Percentiles rank a stretch among this genome's conserved stretches.
Evolutionary conservation across 352 stramenopile species (phyloP).

Genomic region (Pythium dissimile): DNA sequence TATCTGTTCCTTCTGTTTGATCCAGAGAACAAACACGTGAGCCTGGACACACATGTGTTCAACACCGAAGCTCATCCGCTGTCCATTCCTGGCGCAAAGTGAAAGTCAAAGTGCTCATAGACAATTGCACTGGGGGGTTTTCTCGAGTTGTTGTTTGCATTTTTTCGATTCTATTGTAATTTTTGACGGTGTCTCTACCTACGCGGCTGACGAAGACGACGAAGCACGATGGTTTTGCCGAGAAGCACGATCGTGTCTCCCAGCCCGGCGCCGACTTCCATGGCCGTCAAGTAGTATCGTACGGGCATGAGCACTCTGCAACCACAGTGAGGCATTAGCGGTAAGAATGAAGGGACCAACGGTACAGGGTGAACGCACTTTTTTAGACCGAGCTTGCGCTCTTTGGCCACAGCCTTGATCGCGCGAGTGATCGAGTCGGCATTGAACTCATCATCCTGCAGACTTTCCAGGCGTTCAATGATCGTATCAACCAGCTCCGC

Average conservation of each 20-base stretch:
- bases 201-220: conserved; percentile 19
- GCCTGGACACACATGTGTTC: conserved; percentile 93
- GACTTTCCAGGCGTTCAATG: conserved; percentile 31
- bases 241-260: conserved; percentile 82
- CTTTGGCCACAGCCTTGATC: conserved; percentile 77
- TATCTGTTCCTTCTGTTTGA: conserved; percentile 95
- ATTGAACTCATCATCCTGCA: conserved; percentile 67
- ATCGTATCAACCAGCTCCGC: conserved; percentile 56
- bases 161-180: conserved; percentile 1
- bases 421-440: conserved; percentile 67
- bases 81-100: conserved; percentile 17
- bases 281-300: conserved; percentile 82
- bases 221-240: conserved; percentile 53
- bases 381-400: conserved; percentile 73
- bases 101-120: neutral
- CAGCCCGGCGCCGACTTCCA: conserved; percentile 80
- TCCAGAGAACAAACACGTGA: conserved; percentile 60
- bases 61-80: conserved; percentile 96
- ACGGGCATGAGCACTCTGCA: conserved; percentile 84
- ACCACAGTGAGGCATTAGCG: neutral
- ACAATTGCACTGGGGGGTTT: too few species aligned
- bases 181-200: neutral
- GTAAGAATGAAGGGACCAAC: neutral
- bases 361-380: conserved; percentile 51
- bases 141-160: too few species aligned